phyloP scores from a whole-genome alignment of 306 rosid genomes.

The Quercus ilex region DNA sequence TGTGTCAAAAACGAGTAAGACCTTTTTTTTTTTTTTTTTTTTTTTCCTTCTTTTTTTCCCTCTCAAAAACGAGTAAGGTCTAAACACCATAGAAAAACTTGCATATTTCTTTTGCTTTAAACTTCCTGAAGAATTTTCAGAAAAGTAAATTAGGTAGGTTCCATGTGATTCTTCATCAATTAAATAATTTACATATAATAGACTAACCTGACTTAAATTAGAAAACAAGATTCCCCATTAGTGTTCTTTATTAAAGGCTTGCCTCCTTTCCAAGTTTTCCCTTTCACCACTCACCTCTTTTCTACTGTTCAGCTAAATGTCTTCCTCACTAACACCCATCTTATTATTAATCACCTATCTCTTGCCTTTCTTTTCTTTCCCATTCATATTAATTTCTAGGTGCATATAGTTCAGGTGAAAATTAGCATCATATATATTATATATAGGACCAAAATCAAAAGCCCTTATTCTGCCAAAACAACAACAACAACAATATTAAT shows the following conservation, averaged over 20 bases:
- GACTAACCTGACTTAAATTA: slow-evolving; percentile 14
- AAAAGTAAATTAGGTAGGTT: not conserved
- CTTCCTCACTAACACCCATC: not conserved
- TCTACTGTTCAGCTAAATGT: not conserved
- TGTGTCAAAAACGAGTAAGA: not conserved
- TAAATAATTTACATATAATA: not conserved
- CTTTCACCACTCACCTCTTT: not conserved
- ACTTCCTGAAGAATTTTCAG: not conserved
- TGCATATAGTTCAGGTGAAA: no score
- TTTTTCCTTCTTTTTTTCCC: no score
- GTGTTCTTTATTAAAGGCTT: not conserved
- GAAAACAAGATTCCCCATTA: slow-evolving; percentile 16
- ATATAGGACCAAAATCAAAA: no score
- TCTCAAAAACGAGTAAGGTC: not conserved
- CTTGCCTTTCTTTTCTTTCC: not conserved
- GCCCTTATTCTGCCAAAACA: no score
- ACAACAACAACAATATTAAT: no score
- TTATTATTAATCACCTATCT: not conserved
- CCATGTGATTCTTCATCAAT: not conserved
- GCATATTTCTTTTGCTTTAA: not conserved
- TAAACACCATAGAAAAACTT: not conserved
- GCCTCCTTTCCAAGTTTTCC: slow-evolving; percentile 20
- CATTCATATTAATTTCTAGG: not conserved
- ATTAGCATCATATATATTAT: no score
- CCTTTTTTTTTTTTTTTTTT: no score